These are phyloP conservation scores for Auricularia cornea DNA, from an alignment of 768 basidiomycete genomes.

Conservation along the genomic window DNA sequence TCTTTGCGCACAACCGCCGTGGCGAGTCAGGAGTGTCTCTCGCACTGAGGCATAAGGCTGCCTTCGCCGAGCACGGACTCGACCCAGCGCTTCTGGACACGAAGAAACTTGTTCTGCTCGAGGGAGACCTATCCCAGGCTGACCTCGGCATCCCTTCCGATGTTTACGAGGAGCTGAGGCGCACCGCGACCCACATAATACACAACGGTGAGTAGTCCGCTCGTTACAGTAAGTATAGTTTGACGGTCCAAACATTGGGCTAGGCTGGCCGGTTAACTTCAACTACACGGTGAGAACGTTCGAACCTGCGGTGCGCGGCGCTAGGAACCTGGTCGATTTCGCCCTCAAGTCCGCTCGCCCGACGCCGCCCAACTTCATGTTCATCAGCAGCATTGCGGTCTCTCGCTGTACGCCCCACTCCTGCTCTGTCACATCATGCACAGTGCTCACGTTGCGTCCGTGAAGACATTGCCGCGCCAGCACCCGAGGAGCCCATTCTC, in stretches of 20 bases:
- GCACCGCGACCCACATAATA: slow-evolving; percentile 21
- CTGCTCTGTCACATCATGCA: too few relatives aligned
- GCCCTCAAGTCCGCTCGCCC: slow-evolving; percentile 21
- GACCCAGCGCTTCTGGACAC: slow-evolving; percentile 13
- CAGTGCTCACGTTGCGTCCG: too few relatives aligned
- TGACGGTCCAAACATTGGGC: too few relatives aligned
- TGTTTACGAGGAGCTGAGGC: slow-evolving; percentile 17
- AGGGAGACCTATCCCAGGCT: slow-evolving; percentile 17
- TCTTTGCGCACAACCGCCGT: slow-evolving; percentile 29
- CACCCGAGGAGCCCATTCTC: neutral
- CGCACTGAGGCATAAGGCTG: slow-evolving; percentile 18
- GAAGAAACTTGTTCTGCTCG: slow-evolving; percentile 25
- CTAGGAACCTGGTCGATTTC: slow-evolving; percentile 33
- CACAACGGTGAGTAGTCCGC: slow-evolving; percentile 26
- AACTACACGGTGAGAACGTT: slow-evolving; percentile 34
- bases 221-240: slow-evolving; percentile 2
- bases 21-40: slow-evolving; percentile 4
- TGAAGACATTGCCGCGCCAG: too few relatives aligned
- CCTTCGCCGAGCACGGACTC: slow-evolving; percentile 25
- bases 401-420: slow-evolving; percentile 22
- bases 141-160: slow-evolving; percentile 19
- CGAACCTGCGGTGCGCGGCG: slow-evolving; percentile 31
- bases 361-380: slow-evolving; percentile 29
- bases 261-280: slow-evolving; percentile 36
- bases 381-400: slow-evolving; percentile 35